These are phyloP conservation scores for Lenzites betulinus DNA, from an alignment of 768 basidiomycete species.

Conservation along the genomic window DNA sequence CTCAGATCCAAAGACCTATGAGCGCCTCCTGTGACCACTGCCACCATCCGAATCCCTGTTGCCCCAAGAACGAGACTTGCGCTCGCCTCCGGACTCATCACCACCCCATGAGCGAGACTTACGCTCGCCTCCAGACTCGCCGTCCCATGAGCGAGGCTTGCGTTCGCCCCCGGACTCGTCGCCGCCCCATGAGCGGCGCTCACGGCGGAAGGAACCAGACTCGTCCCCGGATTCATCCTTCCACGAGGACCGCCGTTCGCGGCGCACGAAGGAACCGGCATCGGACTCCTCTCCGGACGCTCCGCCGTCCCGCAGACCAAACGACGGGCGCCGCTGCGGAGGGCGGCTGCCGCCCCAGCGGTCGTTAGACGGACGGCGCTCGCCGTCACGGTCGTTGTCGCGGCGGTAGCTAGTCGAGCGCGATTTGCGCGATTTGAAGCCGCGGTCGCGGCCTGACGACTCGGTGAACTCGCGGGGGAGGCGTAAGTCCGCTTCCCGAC, in stretches of 20 bases:
- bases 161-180: no score
- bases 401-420: not conserved
- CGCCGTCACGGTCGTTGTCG: not conserved
- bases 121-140: no score
- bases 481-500: constrained; percentile 52
- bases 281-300: not conserved
- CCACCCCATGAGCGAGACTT: no score
- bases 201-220: no score
- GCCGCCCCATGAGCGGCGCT: no score
- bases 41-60: no score
- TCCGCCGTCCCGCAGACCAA: not conserved
- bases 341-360: not conserved
- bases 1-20: no score
- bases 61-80: no score
- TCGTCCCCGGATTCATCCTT: no score
- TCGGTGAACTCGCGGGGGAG: constrained; percentile 45
- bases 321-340: not conserved
- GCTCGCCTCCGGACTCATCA: no score
- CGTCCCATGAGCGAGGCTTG: no score
- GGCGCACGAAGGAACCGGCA: not conserved
- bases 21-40: no score
- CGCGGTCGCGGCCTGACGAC: not conserved
- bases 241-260: not conserved
- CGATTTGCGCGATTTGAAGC: not conserved
- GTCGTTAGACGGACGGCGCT: not conserved